Conservation (phyloP, 1,284 basidiomycete species). For the Moesziomyces globuligerus region DNA sequence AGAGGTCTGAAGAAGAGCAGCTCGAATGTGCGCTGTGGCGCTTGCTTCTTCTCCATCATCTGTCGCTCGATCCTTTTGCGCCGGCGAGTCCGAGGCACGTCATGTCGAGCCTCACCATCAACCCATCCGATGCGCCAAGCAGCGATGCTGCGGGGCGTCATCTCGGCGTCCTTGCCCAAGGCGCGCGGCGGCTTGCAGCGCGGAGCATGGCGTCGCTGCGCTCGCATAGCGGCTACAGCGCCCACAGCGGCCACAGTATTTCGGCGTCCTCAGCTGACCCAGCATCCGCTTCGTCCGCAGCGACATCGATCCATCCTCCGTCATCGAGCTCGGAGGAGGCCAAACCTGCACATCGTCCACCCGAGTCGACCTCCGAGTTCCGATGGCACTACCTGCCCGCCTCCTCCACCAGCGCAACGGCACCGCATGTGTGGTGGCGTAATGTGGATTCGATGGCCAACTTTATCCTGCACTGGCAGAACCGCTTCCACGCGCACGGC, state of each 20-base stretch:
- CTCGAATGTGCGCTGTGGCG: no score
- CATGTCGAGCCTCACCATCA: no score
- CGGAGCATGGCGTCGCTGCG: neutral
- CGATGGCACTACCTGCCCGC: slow-evolving; percentile 11
- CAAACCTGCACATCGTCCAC: neutral
- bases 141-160: no score
- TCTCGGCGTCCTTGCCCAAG: no score
- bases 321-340: neutral
- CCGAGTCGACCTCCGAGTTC: slow-evolving; percentile 13
- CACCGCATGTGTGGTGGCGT: slow-evolving; percentile 26
- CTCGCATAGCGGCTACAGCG: no score
- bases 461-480: slow-evolving; percentile 44
- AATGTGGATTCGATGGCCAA: slow-evolving; percentile 45
- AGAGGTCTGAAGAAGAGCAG: no score
- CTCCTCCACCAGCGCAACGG: neutral
- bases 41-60: neutral
- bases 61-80: no score
- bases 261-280: neutral
- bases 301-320: neutral
- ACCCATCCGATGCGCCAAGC: no score
- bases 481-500: slow-evolving; percentile 35
- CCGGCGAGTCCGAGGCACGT: no score
- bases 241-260: neutral
- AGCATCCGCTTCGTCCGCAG: neutral
- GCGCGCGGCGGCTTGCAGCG: neutral